Evolutionary conservation across 768 basidiomycete genomes (phyloP).

Genomic region (Amanita muscaria): DNA sequence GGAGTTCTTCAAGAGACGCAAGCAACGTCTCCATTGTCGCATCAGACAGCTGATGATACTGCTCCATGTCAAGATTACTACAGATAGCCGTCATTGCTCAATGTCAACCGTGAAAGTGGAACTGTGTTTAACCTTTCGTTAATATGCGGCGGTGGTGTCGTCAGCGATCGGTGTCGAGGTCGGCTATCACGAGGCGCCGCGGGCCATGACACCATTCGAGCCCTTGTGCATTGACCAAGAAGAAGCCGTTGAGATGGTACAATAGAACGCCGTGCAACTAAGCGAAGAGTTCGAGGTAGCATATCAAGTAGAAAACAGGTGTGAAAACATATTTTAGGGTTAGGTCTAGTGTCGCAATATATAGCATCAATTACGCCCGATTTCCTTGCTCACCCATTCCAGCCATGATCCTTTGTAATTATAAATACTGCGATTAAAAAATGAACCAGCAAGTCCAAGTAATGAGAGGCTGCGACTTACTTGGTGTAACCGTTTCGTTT

Average conservation of each 20-base stretch:
- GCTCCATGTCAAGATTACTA: conserved; percentile 44
- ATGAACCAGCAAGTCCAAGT: not conserved
- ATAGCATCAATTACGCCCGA: conserved; percentile 10
- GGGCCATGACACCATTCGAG: conserved; percentile 1
- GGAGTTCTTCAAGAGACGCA: conserved; percentile 61
- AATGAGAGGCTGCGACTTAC: conserved; percentile 31
- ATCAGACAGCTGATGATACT: conserved; percentile 69
- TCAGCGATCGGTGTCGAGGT: conserved; percentile 25
- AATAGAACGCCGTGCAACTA: conserved; percentile 18
- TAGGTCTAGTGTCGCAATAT: conserved; percentile 19
- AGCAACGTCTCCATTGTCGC: conserved; percentile 68
- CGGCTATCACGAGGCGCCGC: not conserved
- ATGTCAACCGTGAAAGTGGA: conserved; percentile 7
- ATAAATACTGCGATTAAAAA: conserved; percentile 35
- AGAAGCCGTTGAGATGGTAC: conserved; percentile 14
- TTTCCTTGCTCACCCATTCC: conserved; percentile 65
- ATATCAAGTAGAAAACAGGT: conserved; percentile 11
- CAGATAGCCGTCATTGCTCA: conserved; percentile 1
- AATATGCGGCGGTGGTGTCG: conserved; percentile 53
- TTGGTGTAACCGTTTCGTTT: conserved; percentile 75
- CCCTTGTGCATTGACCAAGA: conserved; percentile 9
- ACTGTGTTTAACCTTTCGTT: conserved; percentile 34
- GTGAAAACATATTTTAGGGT: conserved; percentile 10
- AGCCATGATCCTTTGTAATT: conserved; percentile 88
- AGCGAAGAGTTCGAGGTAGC: conserved; percentile 20